Base-by-base conservation (phyloP, 345 rosid genomes). In the Firmiana major region DNA sequence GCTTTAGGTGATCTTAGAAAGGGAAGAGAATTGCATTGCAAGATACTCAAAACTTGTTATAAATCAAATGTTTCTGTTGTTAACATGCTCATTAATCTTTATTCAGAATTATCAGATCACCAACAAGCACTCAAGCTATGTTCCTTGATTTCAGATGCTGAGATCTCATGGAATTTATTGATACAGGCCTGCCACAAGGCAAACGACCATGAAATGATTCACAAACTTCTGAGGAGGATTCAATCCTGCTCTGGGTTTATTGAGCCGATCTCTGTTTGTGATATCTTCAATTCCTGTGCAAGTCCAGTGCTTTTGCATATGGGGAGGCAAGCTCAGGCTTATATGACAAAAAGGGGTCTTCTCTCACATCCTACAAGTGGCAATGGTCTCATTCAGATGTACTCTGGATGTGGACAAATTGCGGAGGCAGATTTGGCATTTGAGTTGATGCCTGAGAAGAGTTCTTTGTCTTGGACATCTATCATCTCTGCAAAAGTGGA, bases 1-100 rank as follows among this genome's bases (percentile, higher is more conserved):
- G 79, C 79, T 75, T 74, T 79, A 48, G 67, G 63, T 42, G 79
- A 82, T 62, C 71, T 82, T 53, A 54, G 75, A 62, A 82, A 79
- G 74, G 84, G 76, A 38, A 82, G 69, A 58, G 84, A 82, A 74
- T 51, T 78, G 66, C 84, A 82, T 64, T 71, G 82, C 73, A 78
- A 71, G 84, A 79, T 82, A 31, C 76, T 82, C 67, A 78, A 77
- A 78, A 38, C 54, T 55, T 75, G 81, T 63, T 82, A 68, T 49
- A 64, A 45, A 71, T 75, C 84, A 62, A 78, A 78, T 48, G 63
- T 63, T 64, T 75, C 82, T 10, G 77, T 82, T 8, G 74, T 82
- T 71, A 78, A 78, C 79, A 43, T 70, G 72, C 79, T 82, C 21
- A 77, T 81, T 11, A 9, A 43, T 63, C 83, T 80, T 26, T 80